Base-by-base conservation (phyloP, 192 early-diverging fungal species). In the Backusella morwellensis region DNA sequence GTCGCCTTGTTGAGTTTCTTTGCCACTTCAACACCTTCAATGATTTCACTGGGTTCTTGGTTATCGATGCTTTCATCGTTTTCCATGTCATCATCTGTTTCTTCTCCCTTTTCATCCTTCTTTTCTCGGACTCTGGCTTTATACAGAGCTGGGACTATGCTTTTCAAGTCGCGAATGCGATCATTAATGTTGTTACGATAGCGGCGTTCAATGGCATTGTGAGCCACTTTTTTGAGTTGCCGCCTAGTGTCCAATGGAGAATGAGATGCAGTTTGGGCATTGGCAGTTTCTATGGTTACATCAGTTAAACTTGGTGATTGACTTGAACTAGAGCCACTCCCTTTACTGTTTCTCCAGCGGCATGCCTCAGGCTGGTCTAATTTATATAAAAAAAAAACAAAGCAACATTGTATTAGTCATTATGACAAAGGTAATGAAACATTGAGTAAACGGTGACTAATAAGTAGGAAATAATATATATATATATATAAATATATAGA, bases 121-220 rank as follows among this genome's bases (percentile, higher is more conserved):
- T 89, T 88, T n/a, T 59, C 36, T 70, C 76, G 17, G 52, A 85
- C 81, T 47, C 83, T 86, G 32, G 75, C 79, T 52, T 88, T 84
- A 52, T 87, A 88, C 34, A 98, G 85, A 0, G 95, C 94, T 2
- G 97, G 97, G 4, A 98, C 93, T 0, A 93, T 89, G 68, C 88
- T 88, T 73, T 92, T 92, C 17, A 98, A 86, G 40, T 98, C 95
- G 54, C 89, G 81, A 52, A 98, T 97, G 38, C 97, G 91, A 76
- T 96, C 93, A 87, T 98, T 97, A 74, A 98, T 95, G 85, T 98
- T 98, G 82, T 97, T 97, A 75, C 97, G 90, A 82, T 98, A 97
- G 54, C 94, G 88, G 32, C 93, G 90, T 81, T 98, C 97, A 36
- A 97, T 98, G 1, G 93, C 95, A 75, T 97, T 98, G 81, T 98